Base-by-base conservation (phyloP, 306 rosid species). In the Vachellia collinsii region DNA sequence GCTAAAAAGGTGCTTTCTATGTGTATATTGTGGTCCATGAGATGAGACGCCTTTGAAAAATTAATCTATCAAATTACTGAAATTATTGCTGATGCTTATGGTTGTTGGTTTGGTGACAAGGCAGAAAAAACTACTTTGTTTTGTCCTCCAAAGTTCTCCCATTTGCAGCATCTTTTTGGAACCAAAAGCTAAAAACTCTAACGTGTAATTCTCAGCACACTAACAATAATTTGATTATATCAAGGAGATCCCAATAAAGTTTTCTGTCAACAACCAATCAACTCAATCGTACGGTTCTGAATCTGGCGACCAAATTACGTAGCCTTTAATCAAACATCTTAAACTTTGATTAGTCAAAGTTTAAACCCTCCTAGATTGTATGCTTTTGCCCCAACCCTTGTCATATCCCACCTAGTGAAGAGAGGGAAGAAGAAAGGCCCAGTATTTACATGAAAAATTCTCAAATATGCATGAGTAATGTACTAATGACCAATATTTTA, bases 331-430 rank as follows among this genome's bases (percentile, higher is more conserved):
- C 41, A 67, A 67, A 20, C 17, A 13, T 70, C 39, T 44, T 70
- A 70, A 44, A 70, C 25, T 61, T 22, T 34, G 47, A 59, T 80
- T 81, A 68, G 82, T 86, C 82, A 80, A 83, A 85, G 76, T 76
- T 65, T 56, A 11, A 78, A 82, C 78, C 77, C 74, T 81, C 54
- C 48, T 16, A 46, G 22, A 70, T 65, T 36, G 84, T 70, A 86
- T 87, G 81, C 20, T 63, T 87, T 84, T 43, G 81, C 89, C 87
- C 36, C 71, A 87, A 77, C 70, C 84, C 47, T 50, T 64, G 54
- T 70, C 84, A 77, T 61, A 79, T 89, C 87, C 82, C 86, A 86
- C 88, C 63, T 13, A 56, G 63, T 20, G 8, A 20, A 51, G 12
- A 51, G 54, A 14, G 58, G 17, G 4, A 5, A 16, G 17, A 46